These are phyloP conservation scores for Jaenimonas drosophilae DNA, from an alignment of 208 protist species.

Conservation along the genomic window DNA sequence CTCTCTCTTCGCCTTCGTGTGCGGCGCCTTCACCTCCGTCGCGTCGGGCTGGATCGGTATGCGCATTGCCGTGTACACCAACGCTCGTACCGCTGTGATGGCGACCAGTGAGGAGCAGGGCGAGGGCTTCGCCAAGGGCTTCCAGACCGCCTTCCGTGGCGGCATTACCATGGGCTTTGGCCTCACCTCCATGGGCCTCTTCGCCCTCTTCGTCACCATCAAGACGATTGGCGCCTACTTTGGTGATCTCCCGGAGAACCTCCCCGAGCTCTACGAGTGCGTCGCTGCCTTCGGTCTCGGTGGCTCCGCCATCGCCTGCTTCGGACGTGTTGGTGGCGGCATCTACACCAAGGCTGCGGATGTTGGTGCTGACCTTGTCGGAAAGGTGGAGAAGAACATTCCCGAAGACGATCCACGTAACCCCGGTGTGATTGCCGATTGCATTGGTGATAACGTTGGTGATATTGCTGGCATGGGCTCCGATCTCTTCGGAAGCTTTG, in stretches of 20 bases:
- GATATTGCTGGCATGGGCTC: constrained; percentile 94
- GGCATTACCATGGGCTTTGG: constrained; percentile 86
- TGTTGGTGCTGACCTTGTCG: constrained; percentile 93
- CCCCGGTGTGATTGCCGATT: constrained; percentile 94
- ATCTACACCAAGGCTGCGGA: constrained; percentile 96
- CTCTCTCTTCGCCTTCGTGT: constrained; percentile 58
- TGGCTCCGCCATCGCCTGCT: constrained; percentile 92
- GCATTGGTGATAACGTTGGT: constrained; percentile 94
- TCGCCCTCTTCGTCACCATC: constrained; percentile 69
- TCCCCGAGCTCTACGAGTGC: constrained; percentile 64
- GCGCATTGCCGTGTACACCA: constrained; percentile 87
- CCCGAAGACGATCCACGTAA: constrained; percentile 96
- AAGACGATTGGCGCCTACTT: constrained; percentile 59
- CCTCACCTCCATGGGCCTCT: constrained; percentile 75
- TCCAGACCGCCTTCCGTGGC: constrained; percentile 80
- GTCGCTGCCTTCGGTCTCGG: constrained; percentile 94
- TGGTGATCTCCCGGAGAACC: constrained; percentile 14
- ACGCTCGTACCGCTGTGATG: constrained; percentile 76
- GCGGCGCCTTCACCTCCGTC: constrained; percentile 69
- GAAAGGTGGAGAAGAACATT: constrained; percentile 94
- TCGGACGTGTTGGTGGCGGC: constrained; percentile 93
- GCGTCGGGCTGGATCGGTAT: constrained; percentile 83
- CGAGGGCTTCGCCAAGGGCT: constrained; percentile 40
- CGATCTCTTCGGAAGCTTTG: constrained; percentile 95
- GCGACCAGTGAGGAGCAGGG: constrained; percentile 54